These are phyloP conservation scores for Nitzschia inconspicua DNA, from an alignment of 108 stramenopile genomes.

Conservation along the genomic window DNA sequence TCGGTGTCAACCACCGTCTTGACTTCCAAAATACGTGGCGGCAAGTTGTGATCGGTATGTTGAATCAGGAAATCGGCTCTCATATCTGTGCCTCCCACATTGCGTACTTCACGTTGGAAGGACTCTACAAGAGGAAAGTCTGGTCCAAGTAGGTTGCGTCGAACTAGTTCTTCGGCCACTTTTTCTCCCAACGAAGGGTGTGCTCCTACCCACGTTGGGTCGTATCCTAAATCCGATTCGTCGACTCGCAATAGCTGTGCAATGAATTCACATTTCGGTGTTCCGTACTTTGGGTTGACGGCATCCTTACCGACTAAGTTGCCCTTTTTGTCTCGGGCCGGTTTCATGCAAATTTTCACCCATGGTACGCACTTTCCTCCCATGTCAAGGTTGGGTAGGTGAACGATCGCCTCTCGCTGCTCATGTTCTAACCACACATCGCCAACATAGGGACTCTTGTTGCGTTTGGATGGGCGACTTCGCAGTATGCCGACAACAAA, in stretches of 20 bases:
- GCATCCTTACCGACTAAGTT: constrained; percentile 43
- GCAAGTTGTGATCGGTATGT: constrained; percentile 24
- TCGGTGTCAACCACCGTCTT: constrained; percentile 67
- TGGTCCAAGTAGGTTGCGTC: constrained; percentile 31
- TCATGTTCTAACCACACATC: constrained; percentile 36
- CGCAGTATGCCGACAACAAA: constrained; percentile 18
- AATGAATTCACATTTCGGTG: constrained; percentile 54
- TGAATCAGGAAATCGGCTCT: constrained; percentile 42
- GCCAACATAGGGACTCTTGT: constrained; percentile 57
- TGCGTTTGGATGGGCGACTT: constrained; percentile 40
- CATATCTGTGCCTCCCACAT: constrained; percentile 37
- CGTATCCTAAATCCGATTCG: constrained; percentile 34
- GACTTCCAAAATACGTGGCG: constrained; percentile 45
- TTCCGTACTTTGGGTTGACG: constrained; percentile 44
- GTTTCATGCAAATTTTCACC: constrained; percentile 31
- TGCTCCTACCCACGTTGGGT: constrained; percentile 53
- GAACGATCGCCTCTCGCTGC: constrained; percentile 22
- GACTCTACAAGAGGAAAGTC: constrained; percentile 27
- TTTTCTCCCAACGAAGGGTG: constrained; percentile 61
- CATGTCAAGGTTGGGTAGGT: constrained; percentile 28
- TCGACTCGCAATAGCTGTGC: constrained; percentile 44
- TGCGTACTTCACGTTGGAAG: constrained; percentile 30
- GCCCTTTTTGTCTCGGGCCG: constrained; percentile 41
- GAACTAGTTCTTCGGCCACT: constrained; percentile 37
- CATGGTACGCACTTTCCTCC: constrained; percentile 59